phyloP scores from a whole-genome alignment of 202 grass and related monocot genomes.

The Brachypodium distachyon region DNA sequence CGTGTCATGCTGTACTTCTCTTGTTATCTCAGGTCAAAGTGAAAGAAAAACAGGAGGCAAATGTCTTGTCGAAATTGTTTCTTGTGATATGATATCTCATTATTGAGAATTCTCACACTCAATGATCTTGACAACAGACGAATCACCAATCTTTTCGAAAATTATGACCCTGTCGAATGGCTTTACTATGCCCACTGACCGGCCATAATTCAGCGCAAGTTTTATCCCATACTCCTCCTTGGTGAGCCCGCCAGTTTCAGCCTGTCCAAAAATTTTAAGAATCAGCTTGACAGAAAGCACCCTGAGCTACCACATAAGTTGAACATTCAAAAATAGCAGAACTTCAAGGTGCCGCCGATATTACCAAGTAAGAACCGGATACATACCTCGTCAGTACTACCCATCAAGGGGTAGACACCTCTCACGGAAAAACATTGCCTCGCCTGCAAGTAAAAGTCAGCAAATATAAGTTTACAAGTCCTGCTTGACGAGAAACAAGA shows the following conservation, averaged over 20 bases:
- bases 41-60: background rate
- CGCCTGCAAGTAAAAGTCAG: conserved; percentile 41
- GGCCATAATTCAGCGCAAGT: conserved; percentile 78
- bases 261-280: conserved; percentile 20
- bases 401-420: conserved; percentile 80
- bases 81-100: background rate
- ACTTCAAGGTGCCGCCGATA: background rate
- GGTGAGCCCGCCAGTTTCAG: conserved; percentile 26
- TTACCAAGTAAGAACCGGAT: background rate
- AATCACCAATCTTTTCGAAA: conserved; percentile 92
- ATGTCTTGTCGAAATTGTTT: background rate
- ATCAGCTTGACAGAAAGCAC: background rate
- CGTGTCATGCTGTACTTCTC: background rate
- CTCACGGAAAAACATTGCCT: conserved; percentile 84
- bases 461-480: background rate
- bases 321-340: background rate
- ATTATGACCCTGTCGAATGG: conserved; percentile 72
- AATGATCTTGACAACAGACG: conserved; percentile 88
- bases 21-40: conserved; percentile 7
- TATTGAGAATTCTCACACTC: conserved; percentile 47
- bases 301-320: background rate
- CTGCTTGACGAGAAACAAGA: background rate
- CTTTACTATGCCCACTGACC: conserved; percentile 65
- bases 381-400: conserved; percentile 59
- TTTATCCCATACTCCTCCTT: conserved; percentile 71